Percentiles rank a stretch among this genome's conserved stretches.
Conservation (phyloP, 2,329 filamentous ascomycete species). For the Pleomassaria siparia region DNA sequence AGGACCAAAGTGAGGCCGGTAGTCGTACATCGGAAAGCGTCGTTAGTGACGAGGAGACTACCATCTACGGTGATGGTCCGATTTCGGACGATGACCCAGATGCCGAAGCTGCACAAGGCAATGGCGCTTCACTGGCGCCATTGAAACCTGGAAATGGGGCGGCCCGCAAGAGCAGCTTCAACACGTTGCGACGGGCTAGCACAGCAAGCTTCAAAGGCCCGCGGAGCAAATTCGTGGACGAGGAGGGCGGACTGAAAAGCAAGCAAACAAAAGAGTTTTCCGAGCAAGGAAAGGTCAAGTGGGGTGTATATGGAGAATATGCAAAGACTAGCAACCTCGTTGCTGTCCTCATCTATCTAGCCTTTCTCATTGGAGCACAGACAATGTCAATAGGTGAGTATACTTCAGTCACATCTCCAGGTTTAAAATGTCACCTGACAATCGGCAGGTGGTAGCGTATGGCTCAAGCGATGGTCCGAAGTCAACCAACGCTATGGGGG, state of each 20-base stretch:
- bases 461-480: constrained; percentile 94
- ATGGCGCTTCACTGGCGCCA: constrained; percentile 72
- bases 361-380: constrained; percentile 77
- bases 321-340: constrained; percentile 89
- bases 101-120: constrained; percentile 66
- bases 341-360: constrained; percentile 78
- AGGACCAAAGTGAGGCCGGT: constrained; percentile 48
- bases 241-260: constrained; percentile 75
- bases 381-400: constrained; percentile 73
- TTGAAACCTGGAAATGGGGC: constrained; percentile 65
- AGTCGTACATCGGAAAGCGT: constrained; percentile 53
- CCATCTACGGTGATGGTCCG: constrained; percentile 54
- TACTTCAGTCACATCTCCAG: constrained; percentile 16
- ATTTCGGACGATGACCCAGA: constrained; percentile 54
- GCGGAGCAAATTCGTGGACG: constrained; percentile 79
- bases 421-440: constrained; percentile 22
- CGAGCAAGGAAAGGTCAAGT: constrained; percentile 97
- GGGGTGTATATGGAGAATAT: constrained; percentile 92
- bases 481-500: constrained; percentile 65
- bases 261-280: constrained; percentile 84
- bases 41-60: constrained; percentile 70
- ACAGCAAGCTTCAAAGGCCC: constrained; percentile 87
- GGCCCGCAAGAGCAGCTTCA: constrained; percentile 67
- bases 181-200: constrained; percentile 84
- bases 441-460: constrained; percentile 71